These are phyloP conservation scores for Claviceps humidiphila DNA, from an alignment of 2,329 filamentous ascomycete genomes.

Conservation along the genomic window DNA sequence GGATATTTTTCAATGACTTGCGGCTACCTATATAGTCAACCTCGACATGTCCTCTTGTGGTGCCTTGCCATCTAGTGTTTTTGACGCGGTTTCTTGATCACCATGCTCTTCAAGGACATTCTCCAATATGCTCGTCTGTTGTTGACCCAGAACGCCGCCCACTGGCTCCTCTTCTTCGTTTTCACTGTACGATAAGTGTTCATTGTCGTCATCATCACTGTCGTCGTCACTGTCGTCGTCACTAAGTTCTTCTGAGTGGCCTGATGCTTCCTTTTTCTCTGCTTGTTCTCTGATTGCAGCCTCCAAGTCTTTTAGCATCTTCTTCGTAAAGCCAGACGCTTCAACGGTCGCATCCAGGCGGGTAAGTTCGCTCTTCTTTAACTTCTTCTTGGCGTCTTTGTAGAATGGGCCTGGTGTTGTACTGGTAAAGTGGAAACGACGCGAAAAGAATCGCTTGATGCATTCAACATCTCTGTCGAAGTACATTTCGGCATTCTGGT, in stretches of 20 bases:
- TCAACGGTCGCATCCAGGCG: conserved; percentile 80
- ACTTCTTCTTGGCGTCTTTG: conserved; percentile 63
- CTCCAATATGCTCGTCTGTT: neutral
- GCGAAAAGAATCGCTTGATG: conserved; percentile 85
- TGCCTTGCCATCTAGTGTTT: neutral
- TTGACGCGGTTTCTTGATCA: neutral
- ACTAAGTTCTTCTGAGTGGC: conserved; percentile 12
- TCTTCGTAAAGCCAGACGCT: conserved; percentile 90
- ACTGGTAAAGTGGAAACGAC: conserved; percentile 76
- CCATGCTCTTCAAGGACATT: neutral
- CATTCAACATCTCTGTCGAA: conserved; percentile 94
- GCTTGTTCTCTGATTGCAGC: conserved; percentile 75
- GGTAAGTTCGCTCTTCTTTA: conserved; percentile 49
- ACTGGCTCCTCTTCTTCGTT: conserved; percentile 5
- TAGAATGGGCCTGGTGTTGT: conserved; percentile 77
- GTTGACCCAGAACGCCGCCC: neutral
- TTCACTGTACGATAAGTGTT: neutral
- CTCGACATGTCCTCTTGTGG: conserved; percentile 18
- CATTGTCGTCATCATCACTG: conserved; percentile 13
- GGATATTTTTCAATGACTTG: conserved; percentile 10
- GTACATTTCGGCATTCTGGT: conserved; percentile 89
- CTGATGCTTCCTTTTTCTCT: conserved; percentile 25
- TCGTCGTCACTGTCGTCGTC: conserved; percentile 17
- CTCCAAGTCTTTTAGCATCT: conserved; percentile 91
- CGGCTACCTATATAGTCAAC: conserved; percentile 13